Evolutionary conservation across 352 stramenopile species (phyloP), one percentile per base, ranked within the genome.

Genomic region (Blastocystis sp.): DNA sequence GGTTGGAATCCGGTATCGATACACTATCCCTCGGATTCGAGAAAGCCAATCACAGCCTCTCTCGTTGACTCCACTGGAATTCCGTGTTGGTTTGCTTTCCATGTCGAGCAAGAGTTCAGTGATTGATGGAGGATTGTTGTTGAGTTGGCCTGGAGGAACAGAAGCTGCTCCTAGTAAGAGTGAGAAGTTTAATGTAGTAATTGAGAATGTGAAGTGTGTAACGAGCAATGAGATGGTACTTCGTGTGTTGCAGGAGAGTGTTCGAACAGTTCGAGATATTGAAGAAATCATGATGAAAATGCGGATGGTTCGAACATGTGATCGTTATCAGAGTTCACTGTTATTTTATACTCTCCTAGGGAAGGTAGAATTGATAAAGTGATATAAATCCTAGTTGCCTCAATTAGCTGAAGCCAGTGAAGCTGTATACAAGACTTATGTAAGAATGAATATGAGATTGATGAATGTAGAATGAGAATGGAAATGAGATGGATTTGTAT

Each of bases 241-340:
- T 21, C 27, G 51, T 1, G 24, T 63, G 1, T 7, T 66, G 46
- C 46, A 83, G 54, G 21, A 42, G 65, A 29, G 24, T 35, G 56
- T 77, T 42, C 3, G 65, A 6, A 49, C 29, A n/a, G 32, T 77
- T 21, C 24, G 56, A 49, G 32, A 24, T 16, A 29, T 83, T 21
- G 71, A 83, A 39, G 71, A 83, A 35, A 49, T 83, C 2, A 19
- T 83, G 32, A 66, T 66, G 71, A 83, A 83, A 27, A n/a, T 83
- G 46, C 46, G 49, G 4, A 83, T 83, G 71, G 29, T n/a, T 12
- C 27, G 46, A 3, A 39, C 71, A 21, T 66, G 46, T 37, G 19
- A 83, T 32, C 19, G 52, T 16, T 83, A 83, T 16, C 49, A 83
- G 71, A 19, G 29, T 2, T 63, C 71, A 5, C 43, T 83, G 5